A percentile compares a stretch with the other conserved stretches of the same genome.
Evolutionary conservation across 2,329 filamentous ascomycete genomes (phyloP).

Genomic region (Colletotrichum eleusines): DNA sequence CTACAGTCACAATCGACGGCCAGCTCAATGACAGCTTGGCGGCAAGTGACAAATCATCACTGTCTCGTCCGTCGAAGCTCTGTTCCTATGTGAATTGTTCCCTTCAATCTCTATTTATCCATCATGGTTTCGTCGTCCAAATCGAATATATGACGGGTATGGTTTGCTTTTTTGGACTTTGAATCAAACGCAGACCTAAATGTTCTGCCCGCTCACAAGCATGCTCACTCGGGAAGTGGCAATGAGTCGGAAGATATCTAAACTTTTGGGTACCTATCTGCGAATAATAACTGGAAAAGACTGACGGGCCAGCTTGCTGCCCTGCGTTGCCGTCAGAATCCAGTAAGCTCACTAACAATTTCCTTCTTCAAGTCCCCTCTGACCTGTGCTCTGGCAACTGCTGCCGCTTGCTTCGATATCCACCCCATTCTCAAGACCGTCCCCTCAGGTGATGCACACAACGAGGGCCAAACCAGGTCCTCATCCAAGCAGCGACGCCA

Average conservation of each 20-base stretch:
- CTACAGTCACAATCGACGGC: not conserved
- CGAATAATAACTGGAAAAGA: constrained; percentile 36
- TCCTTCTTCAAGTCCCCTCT: constrained; percentile 23
- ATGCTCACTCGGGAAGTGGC: not conserved
- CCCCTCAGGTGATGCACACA: constrained; percentile 22
- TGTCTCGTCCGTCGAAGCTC: not conserved
- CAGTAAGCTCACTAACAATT: constrained; percentile 28
- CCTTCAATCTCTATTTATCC: not conserved
- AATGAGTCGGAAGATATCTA: constrained; percentile 19
- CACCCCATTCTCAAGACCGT: constrained; percentile 26
- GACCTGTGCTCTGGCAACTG: constrained; percentile 19
- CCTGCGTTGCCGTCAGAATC: constrained; percentile 23
- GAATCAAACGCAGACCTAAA: too few relatives aligned
- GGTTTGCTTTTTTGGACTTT: not conserved
- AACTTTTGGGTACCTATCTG: constrained; percentile 37
- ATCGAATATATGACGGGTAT: not conserved
- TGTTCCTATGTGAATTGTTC: not conserved
- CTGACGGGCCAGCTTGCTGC: constrained; percentile 24
- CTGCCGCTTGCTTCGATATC: constrained; percentile 13
- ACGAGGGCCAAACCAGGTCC: constrained; percentile 36
- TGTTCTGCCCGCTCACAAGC: not conserved
- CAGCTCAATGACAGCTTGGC: not conserved
- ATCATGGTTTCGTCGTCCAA: not conserved
- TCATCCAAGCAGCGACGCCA: constrained; percentile 38
- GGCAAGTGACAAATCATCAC: too few relatives aligned